phyloP scores from a whole-genome alignment of 352 stramenopile genomes.

The Elongisporangium prolatum region DNA sequence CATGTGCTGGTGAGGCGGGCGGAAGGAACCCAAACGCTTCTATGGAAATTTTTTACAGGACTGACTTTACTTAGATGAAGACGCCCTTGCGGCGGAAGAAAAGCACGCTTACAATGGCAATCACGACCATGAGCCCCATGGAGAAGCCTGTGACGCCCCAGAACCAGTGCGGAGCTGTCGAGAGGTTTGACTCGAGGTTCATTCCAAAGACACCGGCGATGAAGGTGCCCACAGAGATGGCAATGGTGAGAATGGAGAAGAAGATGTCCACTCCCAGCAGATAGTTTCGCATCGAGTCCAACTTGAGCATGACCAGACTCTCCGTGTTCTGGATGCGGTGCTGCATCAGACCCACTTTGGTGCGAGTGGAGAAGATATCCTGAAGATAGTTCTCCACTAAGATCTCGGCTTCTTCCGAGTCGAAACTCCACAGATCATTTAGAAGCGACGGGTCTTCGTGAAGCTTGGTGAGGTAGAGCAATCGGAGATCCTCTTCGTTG shows the following conservation, averaged over 20 bases:
- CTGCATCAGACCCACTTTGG: slow-evolving; percentile 62
- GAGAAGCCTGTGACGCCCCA: no score
- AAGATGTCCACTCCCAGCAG: slow-evolving; percentile 60
- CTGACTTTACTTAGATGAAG: no score
- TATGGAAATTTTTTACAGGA: no score
- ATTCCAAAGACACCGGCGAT: slow-evolving; percentile 68
- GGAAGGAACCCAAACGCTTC: no score
- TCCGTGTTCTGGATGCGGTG: slow-evolving; percentile 75
- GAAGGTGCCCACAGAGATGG: slow-evolving; percentile 57
- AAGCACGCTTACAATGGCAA: slow-evolving; percentile 32
- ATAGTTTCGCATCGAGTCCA: slow-evolving; percentile 79
- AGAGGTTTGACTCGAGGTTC: slow-evolving; percentile 54
- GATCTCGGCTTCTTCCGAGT: slow-evolving; percentile 71
- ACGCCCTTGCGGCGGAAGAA: slow-evolving; percentile 71
- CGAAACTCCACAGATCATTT: slow-evolving; percentile 53
- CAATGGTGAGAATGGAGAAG: slow-evolving; percentile 65
- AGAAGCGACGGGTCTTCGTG: slow-evolving; percentile 48
- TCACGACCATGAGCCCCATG: slow-evolving; percentile 25
- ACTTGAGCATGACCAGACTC: slow-evolving; percentile 76
- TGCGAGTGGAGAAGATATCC: slow-evolving; percentile 76
- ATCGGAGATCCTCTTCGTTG: slow-evolving; percentile 56
- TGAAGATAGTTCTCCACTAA: slow-evolving; percentile 76
- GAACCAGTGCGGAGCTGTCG: slow-evolving; percentile 45
- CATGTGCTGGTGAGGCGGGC: no score
- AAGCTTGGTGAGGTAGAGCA: slow-evolving; percentile 69